Conservation (phyloP, 805 yeast genomes). For the Lachancea kluyveri region DNA sequence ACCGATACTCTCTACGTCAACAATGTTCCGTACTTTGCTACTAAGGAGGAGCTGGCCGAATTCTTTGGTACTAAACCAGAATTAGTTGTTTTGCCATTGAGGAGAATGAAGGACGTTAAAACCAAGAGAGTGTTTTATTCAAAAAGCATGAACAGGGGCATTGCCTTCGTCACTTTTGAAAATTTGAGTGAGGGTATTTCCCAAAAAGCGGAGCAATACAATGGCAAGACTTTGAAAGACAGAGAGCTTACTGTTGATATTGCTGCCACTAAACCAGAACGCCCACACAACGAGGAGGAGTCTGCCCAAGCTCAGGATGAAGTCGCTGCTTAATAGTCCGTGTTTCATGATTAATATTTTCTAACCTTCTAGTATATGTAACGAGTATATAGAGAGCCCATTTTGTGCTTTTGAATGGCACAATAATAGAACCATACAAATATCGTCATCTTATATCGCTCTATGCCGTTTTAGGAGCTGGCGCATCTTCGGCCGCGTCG, state of each 20-base stretch:
- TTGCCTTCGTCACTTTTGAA: conserved; percentile 52
- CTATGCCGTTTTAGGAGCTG: too few species aligned
- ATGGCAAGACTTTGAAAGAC: conserved; percentile 62
- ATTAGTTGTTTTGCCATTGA: conserved; percentile 48
- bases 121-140: conserved; percentile 32
- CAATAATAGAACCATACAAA: too few species aligned
- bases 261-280: conserved; percentile 45
- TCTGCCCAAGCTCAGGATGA: neutral
- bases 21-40: conserved; percentile 55
- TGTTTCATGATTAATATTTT: too few species aligned
- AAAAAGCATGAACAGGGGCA: conserved; percentile 44
- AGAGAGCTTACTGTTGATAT: conserved; percentile 60
- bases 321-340: too few species aligned
- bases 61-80: conserved; percentile 45
- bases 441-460: too few species aligned
- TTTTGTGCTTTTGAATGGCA: too few species aligned
- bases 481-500: too few species aligned
- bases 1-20: conserved; percentile 54
- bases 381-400: too few species aligned
- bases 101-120: conserved; percentile 25
- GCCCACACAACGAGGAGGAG: conserved; percentile 24
- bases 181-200: conserved; percentile 45
- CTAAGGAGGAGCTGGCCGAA: conserved; percentile 48
- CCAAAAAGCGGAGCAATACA: conserved; percentile 59
- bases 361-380: too few species aligned